phyloP scores from a whole-genome alignment of 1,284 basidiomycete species.

The Malassezia psittaci region DNA sequence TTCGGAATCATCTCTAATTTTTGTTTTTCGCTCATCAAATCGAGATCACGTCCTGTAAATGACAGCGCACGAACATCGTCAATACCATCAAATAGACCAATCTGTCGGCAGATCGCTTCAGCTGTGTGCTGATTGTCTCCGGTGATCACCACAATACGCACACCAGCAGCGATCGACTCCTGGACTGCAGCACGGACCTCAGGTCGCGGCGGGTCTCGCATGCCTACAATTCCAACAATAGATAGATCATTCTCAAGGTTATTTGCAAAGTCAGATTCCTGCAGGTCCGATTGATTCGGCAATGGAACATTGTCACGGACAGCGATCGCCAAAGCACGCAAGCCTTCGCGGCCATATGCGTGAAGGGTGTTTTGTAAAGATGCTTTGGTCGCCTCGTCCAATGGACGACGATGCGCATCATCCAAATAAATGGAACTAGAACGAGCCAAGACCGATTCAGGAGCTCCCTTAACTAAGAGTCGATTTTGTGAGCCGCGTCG shows the following conservation, averaged over 20 bases:
- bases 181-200: slow-evolving; percentile 79
- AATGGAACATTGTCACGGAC: slow-evolving; percentile 59
- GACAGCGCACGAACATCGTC: slow-evolving; percentile 57
- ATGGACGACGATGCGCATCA: slow-evolving; percentile 13
- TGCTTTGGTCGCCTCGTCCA: slow-evolving; percentile 56
- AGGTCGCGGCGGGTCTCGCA: slow-evolving; percentile 94
- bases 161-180: slow-evolving; percentile 83
- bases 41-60: slow-evolving; percentile 85
- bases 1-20: slow-evolving; percentile 77
- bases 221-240: slow-evolving; percentile 89
- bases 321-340: slow-evolving; percentile 83
- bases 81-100: slow-evolving; percentile 71
- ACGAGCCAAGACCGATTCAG: slow-evolving; percentile 82
- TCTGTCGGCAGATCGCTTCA: slow-evolving; percentile 89
- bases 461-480: slow-evolving; percentile 81
- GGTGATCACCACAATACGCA: slow-evolving; percentile 92
- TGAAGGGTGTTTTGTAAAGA: slow-evolving; percentile 59
- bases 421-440: slow-evolving; percentile 66
- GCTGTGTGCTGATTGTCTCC: slow-evolving; percentile 98
- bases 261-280: slow-evolving; percentile 53
- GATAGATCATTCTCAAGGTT: slow-evolving; percentile 76
- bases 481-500: slow-evolving; percentile 52
- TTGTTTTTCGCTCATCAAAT: slow-evolving; percentile 60
- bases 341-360: slow-evolving; percentile 67
- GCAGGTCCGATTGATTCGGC: slow-evolving; percentile 51